A percentile compares a stretch with the other conserved stretches of the same genome.
phyloP scores from a whole-genome alignment of 495 filamentous ascomycete species.

The Hyaloscypha hepaticicola region DNA sequence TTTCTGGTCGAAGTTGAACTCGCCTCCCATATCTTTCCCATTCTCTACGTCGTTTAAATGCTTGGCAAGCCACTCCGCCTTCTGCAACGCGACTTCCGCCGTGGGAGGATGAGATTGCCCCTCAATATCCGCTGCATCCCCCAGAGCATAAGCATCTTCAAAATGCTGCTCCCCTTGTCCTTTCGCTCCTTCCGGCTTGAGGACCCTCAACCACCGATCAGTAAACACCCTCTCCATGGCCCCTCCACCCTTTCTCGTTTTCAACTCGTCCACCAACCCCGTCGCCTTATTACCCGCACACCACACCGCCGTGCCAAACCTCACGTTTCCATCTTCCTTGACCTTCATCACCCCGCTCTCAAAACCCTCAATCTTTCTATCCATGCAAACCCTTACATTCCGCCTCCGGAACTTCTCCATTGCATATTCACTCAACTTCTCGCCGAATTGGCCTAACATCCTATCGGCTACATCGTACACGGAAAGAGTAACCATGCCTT shows the following conservation, averaged over 20 bases:
- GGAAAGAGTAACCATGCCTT: slow-evolving; percentile 22
- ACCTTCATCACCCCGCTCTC: slow-evolving; percentile 29
- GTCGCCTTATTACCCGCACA: slow-evolving; percentile 32
- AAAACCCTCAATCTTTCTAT: slow-evolving; percentile 31
- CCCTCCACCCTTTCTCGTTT: slow-evolving; percentile 28
- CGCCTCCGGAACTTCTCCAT: slow-evolving; percentile 26
- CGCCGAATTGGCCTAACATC: slow-evolving; percentile 31
- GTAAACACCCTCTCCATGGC: slow-evolving; percentile 32
- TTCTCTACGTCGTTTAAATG: slow-evolving; percentile 21
- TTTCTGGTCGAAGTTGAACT: slow-evolving; percentile 1
- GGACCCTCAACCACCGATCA: slow-evolving; percentile 30
- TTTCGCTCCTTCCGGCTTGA: not conserved
- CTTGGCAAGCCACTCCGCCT: slow-evolving; percentile 71
- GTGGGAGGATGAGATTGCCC: slow-evolving; percentile 64
- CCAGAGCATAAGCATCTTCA: slow-evolving; percentile 70
- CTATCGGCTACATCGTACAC: slow-evolving; percentile 35
- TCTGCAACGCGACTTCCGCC: slow-evolving; percentile 80
- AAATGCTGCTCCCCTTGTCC: slow-evolving; percentile 24
- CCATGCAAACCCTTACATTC: slow-evolving; percentile 30
- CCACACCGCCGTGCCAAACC: slow-evolving; percentile 35
- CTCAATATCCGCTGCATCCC: slow-evolving; percentile 67
- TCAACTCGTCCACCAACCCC: slow-evolving; percentile 27
- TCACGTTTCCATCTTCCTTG: slow-evolving; percentile 31
- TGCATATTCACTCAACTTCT: slow-evolving; percentile 34
- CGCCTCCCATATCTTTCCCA: not conserved